Conservation (phyloP, 352 stramenopile species). For the Thraustochytrium striatum region DNA sequence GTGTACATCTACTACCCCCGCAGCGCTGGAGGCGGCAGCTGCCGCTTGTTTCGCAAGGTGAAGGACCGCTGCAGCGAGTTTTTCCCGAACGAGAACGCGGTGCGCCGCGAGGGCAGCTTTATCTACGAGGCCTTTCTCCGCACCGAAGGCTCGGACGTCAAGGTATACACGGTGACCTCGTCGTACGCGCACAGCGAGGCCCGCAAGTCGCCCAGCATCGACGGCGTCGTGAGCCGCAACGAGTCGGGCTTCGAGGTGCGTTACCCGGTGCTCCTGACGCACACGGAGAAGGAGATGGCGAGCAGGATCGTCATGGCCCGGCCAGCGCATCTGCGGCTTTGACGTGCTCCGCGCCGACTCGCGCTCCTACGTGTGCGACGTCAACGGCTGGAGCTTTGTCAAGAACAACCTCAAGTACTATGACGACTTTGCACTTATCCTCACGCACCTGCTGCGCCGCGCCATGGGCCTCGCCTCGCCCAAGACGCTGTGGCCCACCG, state of each 20-base stretch:
- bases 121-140: conserved; percentile 98
- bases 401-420: conserved; percentile 99
- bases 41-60: conserved; percentile 98
- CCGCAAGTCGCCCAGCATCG: conserved; percentile 94
- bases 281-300: conserved; percentile 96
- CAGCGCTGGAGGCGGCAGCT: conserved; percentile 92
- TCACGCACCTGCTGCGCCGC: conserved; percentile 61
- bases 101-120: conserved; percentile 88
- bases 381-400: conserved; percentile 99
- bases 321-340: conserved; percentile 98
- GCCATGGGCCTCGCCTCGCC: conserved; percentile 18
- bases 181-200: conserved; percentile 98
- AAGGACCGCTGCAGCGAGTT: conserved; percentile 73
- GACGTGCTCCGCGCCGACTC: conserved; percentile 85
- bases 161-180: conserved; percentile 88
- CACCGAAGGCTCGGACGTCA: conserved; percentile 99
- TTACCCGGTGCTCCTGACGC: conserved; percentile 97
- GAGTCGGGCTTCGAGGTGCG: conserved; percentile 94
- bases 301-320: conserved; percentile 81
- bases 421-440: conserved; percentile 91
- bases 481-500: not conserved
- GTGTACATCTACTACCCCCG: conserved; percentile 99
- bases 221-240: conserved; percentile 95
- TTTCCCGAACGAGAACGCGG: conserved; percentile 91
- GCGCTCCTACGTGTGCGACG: conserved; percentile 96